Percentiles rank a stretch among this genome's conserved stretches.
Evolutionary conservation across 495 filamentous ascomycete genomes (phyloP).

Genomic region (Penicillium dipodomyicola): DNA sequence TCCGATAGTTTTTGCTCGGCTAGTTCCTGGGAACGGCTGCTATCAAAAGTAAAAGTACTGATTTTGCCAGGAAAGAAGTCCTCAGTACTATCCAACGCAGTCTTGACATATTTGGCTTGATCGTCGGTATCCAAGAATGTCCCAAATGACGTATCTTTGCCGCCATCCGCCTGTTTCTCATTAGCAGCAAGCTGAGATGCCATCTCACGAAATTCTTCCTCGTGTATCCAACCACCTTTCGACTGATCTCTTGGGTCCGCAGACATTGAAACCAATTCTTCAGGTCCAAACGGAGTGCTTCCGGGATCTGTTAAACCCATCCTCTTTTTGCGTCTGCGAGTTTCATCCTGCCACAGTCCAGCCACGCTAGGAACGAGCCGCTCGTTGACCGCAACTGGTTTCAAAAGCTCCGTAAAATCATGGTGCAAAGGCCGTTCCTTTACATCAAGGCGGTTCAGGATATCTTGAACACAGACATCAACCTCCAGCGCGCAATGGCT

Average conservation of each 20-base stretch:
- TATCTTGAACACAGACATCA: slow-evolving; percentile 85
- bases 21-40: background rate
- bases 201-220: slow-evolving; percentile 73
- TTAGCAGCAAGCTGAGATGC: slow-evolving; percentile 57
- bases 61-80: slow-evolving; percentile 78
- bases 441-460: slow-evolving; percentile 76
- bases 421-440: slow-evolving; percentile 75
- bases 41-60: slow-evolving; percentile 24
- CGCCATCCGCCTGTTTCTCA: slow-evolving; percentile 56
- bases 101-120: slow-evolving; percentile 62
- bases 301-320: slow-evolving; percentile 60
- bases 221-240: slow-evolving; percentile 81
- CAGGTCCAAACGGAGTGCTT: slow-evolving; percentile 72
- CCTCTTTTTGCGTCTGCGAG: slow-evolving; percentile 66
- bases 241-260: slow-evolving; percentile 69
- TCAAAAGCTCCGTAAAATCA: slow-evolving; percentile 76
- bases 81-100: slow-evolving; percentile 75
- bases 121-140: slow-evolving; percentile 54
- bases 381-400: slow-evolving; percentile 61
- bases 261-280: slow-evolving; percentile 82
- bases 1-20: slow-evolving; percentile 20
- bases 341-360: slow-evolving; percentile 90
- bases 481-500: slow-evolving; percentile 88
- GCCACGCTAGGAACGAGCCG: slow-evolving; percentile 93
- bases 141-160: slow-evolving; percentile 55